phyloP scores from a whole-genome alignment of 2,329 filamentous ascomycete species.

The Pseudocercospora eumusae region DNA sequence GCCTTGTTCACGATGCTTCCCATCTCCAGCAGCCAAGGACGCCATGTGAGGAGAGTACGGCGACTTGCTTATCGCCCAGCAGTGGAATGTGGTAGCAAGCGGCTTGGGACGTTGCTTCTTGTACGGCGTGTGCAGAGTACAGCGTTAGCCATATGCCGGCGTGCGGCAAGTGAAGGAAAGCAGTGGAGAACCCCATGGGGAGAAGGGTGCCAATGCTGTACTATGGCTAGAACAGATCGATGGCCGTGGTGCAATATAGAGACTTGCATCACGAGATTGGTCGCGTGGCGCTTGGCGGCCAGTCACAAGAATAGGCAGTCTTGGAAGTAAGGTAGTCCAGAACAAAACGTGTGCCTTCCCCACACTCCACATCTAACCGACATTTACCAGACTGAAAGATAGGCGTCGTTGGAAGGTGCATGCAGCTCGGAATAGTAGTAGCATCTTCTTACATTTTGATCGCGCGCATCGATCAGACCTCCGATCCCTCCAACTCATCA shows the following conservation, averaged over 20 bases:
- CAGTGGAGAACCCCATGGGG: constrained; percentile 8
- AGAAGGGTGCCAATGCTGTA: constrained; percentile 13
- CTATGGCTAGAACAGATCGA: constrained; percentile 4
- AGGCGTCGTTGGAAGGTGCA: too few species aligned
- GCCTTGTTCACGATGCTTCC: constrained; percentile 13
- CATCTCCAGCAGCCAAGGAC: constrained; percentile 17
- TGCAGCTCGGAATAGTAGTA: too few species aligned
- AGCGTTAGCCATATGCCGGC: background rate
- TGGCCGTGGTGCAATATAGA: constrained; percentile 10
- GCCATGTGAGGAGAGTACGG: constrained; percentile 13
- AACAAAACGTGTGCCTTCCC: constrained; percentile 12
- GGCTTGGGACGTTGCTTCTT: constrained; percentile 17
- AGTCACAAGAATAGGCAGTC: constrained; percentile 13
- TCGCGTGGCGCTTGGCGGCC: constrained; percentile 15
- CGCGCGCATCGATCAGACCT: background rate
- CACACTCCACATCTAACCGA: constrained; percentile 14
- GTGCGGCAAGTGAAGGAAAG: constrained; percentile 6
- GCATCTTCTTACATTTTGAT: background rate
- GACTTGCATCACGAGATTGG: constrained; percentile 5
- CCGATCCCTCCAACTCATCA: background rate
- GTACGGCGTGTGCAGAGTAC: constrained; percentile 2
- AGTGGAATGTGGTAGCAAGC: constrained; percentile 13
- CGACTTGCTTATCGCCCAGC: constrained; percentile 20
- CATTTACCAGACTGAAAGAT: too few species aligned
- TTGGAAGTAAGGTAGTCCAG: constrained; percentile 20